Percentiles rank a stretch among this genome's conserved stretches.
phyloP scores from a whole-genome alignment of 2,329 filamentous ascomycete genomes.

The Dothistroma septosporum region DNA sequence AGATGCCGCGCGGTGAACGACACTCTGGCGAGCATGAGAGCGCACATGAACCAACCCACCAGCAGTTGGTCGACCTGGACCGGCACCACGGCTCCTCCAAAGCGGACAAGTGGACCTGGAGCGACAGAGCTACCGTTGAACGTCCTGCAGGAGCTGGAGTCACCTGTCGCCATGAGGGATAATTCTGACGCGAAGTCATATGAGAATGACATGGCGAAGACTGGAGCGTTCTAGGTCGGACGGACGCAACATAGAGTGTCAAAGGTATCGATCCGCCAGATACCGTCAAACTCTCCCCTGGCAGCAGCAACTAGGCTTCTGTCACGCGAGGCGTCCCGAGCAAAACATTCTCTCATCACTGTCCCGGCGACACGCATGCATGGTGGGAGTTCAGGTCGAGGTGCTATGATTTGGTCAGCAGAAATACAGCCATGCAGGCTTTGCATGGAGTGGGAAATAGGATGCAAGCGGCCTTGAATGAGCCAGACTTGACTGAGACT shows the following conservation, averaged over 20 bases:
- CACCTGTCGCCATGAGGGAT: background rate
- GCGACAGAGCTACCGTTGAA: constrained; percentile 1
- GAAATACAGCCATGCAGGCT: background rate
- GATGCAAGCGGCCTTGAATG: background rate
- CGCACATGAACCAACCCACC: background rate
- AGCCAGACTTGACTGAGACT: background rate
- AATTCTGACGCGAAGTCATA: background rate
- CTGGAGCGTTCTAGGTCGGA: background rate
- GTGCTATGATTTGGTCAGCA: background rate
- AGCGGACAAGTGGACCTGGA: background rate
- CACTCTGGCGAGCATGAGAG: background rate
- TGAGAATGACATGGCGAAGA: background rate
- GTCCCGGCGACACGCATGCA: background rate
- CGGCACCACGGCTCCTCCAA: background rate
- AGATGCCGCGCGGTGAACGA: constrained; percentile 30
- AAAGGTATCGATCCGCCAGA: too few species aligned
- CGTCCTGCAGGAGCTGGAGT: constrained; percentile 1
- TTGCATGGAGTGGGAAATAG: background rate
- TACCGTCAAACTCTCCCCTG: background rate
- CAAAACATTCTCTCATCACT: background rate
- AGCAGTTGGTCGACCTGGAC: background rate
- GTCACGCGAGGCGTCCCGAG: background rate
- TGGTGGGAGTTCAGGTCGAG: background rate
- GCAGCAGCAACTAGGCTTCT: background rate
- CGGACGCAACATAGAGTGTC: background rate